phyloP scores from a whole-genome alignment of 306 rosid genomes.

The Hippophae tibetana region DNA sequence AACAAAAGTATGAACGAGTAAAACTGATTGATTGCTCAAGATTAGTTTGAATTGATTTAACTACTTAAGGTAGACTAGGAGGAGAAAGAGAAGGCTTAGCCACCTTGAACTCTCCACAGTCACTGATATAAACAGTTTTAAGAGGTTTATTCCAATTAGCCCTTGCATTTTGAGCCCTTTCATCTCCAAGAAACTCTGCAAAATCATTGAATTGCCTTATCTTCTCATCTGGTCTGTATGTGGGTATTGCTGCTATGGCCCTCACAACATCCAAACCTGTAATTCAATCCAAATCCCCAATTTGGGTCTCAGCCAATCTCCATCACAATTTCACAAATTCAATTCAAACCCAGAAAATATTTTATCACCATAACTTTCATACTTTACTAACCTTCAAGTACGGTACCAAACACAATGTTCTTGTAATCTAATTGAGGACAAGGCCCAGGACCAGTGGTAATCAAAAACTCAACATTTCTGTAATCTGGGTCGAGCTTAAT shows the following conservation, averaged over 20 bases:
- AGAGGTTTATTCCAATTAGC: constrained; percentile 76
- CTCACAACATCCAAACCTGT: constrained; percentile 86
- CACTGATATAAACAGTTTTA: constrained; percentile 65
- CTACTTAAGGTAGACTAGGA: constrained; percentile 59
- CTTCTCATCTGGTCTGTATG: constrained; percentile 64
- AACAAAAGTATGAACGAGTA: not conserved
- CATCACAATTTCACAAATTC: not conserved
- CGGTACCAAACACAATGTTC: constrained; percentile 77
- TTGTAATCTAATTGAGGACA: constrained; percentile 69
- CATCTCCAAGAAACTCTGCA: constrained; percentile 77
- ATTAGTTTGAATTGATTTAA: not conserved
- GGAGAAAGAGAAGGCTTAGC: constrained; percentile 81
- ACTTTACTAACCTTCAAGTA: constrained; percentile 56
- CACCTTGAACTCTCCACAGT: constrained; percentile 77
- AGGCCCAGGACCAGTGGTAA: constrained; percentile 90
- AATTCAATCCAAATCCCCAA: not conserved
- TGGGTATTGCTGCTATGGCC: constrained; percentile 68
- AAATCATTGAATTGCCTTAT: constrained; percentile 82
- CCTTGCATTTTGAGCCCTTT: constrained; percentile 84
- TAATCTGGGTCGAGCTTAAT: constrained; percentile 60
- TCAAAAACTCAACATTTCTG: constrained; percentile 69
- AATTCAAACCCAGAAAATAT: not conserved
- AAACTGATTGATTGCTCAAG: not conserved
- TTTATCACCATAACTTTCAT: not conserved
- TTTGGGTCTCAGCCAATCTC: not conserved